Percentiles rank a stretch among this genome's conserved stretches.
phyloP scores from a whole-genome alignment of 208 protist genomes.

The Balamuthia mandrillaris region DNA sequence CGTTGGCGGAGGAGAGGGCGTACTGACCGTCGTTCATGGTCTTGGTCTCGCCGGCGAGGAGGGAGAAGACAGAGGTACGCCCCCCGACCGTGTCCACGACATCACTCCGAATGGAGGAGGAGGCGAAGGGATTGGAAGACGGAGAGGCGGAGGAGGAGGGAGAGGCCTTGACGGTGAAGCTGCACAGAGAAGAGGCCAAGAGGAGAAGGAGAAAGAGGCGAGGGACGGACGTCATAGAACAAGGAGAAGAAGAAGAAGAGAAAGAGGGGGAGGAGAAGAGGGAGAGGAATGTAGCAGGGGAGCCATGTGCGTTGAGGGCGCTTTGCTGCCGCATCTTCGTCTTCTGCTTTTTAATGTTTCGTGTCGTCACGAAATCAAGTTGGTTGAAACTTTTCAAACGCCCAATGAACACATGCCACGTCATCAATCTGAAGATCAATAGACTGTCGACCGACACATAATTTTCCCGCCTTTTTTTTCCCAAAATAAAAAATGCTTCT shows the following conservation, averaged over 20 bases:
- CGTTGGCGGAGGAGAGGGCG: conserved; percentile 23
- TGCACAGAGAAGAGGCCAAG: not conserved
- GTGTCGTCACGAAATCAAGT: no score
- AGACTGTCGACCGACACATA: no score
- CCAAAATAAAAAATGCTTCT: no score
- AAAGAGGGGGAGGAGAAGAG: no score
- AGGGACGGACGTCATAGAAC: not conserved
- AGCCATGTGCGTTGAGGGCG: not conserved
- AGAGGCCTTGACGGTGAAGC: not conserved
- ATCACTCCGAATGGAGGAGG: not conserved
- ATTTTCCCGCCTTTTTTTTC: no score
- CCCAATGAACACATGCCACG: no score
- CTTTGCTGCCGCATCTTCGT: no score
- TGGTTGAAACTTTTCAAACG: no score
- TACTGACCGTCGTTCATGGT: conserved; percentile 14
- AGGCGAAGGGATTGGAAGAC: not conserved
- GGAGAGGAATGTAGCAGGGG: not conserved
- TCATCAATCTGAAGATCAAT: no score
- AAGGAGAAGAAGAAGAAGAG: not conserved
- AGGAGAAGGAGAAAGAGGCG: not conserved
- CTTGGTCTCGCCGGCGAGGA: conserved; percentile 1
- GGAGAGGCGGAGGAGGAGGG: not conserved
- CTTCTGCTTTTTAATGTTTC: no score
- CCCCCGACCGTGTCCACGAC: not conserved
- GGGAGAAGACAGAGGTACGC: not conserved